Percentiles rank a stretch among this genome's conserved stretches.
Evolutionary conservation across 192 early-diverging fungal genomes (phyloP).

Genomic region (Entophlyctis luteolus): DNA sequence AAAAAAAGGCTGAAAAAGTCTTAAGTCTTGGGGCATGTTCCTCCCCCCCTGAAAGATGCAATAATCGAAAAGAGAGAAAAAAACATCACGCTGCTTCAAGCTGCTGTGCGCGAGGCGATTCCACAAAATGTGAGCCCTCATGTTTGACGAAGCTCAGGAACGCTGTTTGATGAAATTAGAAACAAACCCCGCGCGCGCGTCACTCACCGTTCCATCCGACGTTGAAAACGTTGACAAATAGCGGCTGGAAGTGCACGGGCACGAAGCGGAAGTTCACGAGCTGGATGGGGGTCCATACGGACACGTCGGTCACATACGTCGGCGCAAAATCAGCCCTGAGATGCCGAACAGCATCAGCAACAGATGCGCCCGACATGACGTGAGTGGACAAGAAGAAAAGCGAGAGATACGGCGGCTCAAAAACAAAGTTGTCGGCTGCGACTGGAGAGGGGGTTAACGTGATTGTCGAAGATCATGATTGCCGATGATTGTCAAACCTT

Average conservation of each 20-base stretch:
- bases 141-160: constrained; percentile 18
- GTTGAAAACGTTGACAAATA: constrained; percentile 22
- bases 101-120: no score
- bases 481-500: constrained; percentile 34
- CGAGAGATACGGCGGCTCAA: constrained; percentile 39
- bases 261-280: constrained; percentile 36
- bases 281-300: constrained; percentile 41
- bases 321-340: constrained; percentile 32
- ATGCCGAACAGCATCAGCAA: constrained; percentile 17
- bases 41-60: no score
- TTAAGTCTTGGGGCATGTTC: no score
- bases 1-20: no score
- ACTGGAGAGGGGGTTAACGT: constrained; percentile 6
- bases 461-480: no score
- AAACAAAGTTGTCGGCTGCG: constrained; percentile 35
- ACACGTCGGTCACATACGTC: constrained; percentile 35
- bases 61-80: no score
- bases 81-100: no score
- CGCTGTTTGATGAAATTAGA: neutral
- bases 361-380: constrained; percentile 21
- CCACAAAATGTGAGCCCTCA: constrained; percentile 13
- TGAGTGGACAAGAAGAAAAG: constrained; percentile 39
- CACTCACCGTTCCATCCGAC: constrained; percentile 24
- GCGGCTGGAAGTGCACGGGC: constrained; percentile 38
- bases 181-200: neutral